A percentile compares a stretch with the other conserved stretches of the same genome.
These are phyloP conservation scores for Penicillium lagena DNA, from an alignment of 495 filamentous ascomycete species.

Conservation along the genomic window DNA sequence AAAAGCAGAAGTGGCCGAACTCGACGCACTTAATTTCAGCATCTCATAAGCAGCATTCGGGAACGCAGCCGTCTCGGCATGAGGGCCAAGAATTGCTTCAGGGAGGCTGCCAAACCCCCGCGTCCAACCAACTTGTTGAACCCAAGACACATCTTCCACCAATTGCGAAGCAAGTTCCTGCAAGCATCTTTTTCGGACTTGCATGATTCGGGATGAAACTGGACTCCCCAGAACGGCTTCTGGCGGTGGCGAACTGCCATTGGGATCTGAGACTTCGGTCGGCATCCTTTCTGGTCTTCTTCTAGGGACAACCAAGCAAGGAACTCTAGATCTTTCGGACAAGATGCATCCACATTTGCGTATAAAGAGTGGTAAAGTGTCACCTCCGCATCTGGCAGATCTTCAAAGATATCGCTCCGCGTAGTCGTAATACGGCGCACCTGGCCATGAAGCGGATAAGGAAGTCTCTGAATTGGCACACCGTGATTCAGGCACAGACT, in stretches of 20 bases:
- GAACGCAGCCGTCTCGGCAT: conserved; percentile 15
- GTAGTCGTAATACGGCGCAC: conserved; percentile 55
- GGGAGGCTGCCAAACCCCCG: conserved; percentile 21
- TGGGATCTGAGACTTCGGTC: conserved; percentile 42
- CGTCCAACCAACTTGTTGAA: conserved; percentile 34
- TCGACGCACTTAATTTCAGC: conserved; percentile 29
- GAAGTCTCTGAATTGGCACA: conserved; percentile 53
- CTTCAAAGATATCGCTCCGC: conserved; percentile 45
- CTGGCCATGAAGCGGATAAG: conserved; percentile 73
- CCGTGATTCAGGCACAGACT: conserved; percentile 66
- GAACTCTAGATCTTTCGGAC: conserved; percentile 14
- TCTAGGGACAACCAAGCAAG: conserved; percentile 32
- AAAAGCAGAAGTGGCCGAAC: conserved; percentile 18
- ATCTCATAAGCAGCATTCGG: conserved; percentile 28
- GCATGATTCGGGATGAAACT: conserved; percentile 93
- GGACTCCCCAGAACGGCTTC: conserved; percentile 84
- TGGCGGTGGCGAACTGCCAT: conserved; percentile 66
- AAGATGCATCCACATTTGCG: conserved; percentile 39
- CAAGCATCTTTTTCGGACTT: conserved; percentile 69
- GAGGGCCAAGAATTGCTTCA: conserved; percentile 16
- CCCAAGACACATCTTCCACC: conserved; percentile 51
- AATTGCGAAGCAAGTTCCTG: conserved; percentile 61
- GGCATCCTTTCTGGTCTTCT: not conserved
- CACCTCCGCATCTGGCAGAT: conserved; percentile 53
- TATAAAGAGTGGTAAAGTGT: conserved; percentile 87